Percentiles rank a stretch among this genome's conserved stretches.
Evolutionary conservation across 768 basidiomycete species (phyloP).

Genomic region (Boletus rex-veris): DNA sequence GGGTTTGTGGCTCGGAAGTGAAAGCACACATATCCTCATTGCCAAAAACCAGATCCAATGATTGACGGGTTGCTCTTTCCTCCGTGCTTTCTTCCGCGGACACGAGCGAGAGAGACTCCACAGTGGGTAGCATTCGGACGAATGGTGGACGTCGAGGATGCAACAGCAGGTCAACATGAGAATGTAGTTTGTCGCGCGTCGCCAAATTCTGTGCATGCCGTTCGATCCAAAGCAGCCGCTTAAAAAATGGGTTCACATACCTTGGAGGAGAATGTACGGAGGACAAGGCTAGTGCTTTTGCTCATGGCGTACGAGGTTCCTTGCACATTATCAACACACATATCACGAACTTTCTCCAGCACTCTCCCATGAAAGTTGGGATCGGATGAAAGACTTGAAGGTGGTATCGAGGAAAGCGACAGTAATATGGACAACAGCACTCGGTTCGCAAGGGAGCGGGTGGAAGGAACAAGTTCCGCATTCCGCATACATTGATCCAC

Average conservation of each 20-base stretch:
- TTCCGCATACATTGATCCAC: conserved; percentile 47
- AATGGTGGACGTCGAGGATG: conserved; percentile 81
- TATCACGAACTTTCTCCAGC: conserved; percentile 41
- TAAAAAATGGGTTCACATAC: conserved; percentile 24
- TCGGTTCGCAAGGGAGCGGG: conserved; percentile 58
- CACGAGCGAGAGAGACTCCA: conserved; percentile 61
- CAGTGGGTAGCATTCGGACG: conserved; percentile 59
- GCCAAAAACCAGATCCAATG: conserved; percentile 35
- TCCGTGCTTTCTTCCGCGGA: conserved; percentile 62
- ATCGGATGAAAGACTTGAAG: conserved; percentile 53
- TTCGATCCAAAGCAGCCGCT: not conserved
- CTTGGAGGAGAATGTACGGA: conserved; percentile 36
- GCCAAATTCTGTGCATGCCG: conserved; percentile 13
- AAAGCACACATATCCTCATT: not conserved
- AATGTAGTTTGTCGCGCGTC: conserved; percentile 25
- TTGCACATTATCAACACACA: conserved; percentile 47
- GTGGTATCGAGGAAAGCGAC: conserved; percentile 53
- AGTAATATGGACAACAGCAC: conserved; percentile 56
- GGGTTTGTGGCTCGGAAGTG: conserved; percentile 1
- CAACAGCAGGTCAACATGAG: conserved; percentile 56
- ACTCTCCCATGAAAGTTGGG: conserved; percentile 45
- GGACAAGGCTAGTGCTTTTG: conserved; percentile 55
- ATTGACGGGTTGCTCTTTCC: conserved; percentile 47
- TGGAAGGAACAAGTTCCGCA: conserved; percentile 46
- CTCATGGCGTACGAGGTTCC: conserved; percentile 60